These are phyloP conservation scores for Microthlaspi erraticum DNA, from an alignment of 345 rosid genomes.

Conservation along the genomic window DNA sequence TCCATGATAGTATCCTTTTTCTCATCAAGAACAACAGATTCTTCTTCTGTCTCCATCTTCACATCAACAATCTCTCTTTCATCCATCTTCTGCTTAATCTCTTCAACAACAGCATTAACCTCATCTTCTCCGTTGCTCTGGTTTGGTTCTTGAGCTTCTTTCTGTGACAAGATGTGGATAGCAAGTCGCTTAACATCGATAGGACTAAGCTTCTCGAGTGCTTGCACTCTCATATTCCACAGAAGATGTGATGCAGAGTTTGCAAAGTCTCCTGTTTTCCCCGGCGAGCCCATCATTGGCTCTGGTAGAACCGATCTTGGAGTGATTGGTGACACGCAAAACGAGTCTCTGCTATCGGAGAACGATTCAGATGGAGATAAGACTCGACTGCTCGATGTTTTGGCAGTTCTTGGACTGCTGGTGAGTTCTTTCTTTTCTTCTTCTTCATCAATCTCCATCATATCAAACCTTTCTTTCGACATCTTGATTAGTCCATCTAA, in stretches of 20 bases:
- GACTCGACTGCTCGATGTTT: slow-evolving; percentile 36
- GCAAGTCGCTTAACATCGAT: slow-evolving; percentile 67
- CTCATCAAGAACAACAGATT: slow-evolving; percentile 29
- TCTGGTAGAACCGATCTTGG: slow-evolving; percentile 55
- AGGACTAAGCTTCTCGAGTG: slow-evolving; percentile 75
- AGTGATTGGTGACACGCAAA: slow-evolving; percentile 50
- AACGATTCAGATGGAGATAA: slow-evolving; percentile 44
- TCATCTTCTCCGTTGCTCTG: slow-evolving; percentile 28
- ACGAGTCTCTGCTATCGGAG: slow-evolving; percentile 48
- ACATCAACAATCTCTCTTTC: slow-evolving; percentile 34
- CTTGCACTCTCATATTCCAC: slow-evolving; percentile 63
- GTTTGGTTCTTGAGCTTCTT: slow-evolving; percentile 46
- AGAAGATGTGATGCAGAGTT: slow-evolving; percentile 49
- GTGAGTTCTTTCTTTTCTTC: slow-evolving; percentile 45
- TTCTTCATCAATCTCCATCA: slow-evolving; percentile 61
- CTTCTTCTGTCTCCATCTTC: slow-evolving; percentile 38
- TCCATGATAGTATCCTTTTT: slow-evolving; percentile 27
- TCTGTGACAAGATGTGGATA: slow-evolving; percentile 53
- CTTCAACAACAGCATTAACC: slow-evolving; percentile 45
- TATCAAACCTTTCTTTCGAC: slow-evolving; percentile 59
- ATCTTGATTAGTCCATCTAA: slow-evolving; percentile 64
- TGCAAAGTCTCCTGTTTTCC: slow-evolving; percentile 39
- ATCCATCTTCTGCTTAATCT: slow-evolving; percentile 3
- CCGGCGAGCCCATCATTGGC: slow-evolving; percentile 37
- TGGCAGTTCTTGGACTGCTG: slow-evolving; percentile 36